These are phyloP conservation scores for Tolypocladium paradoxum DNA, from an alignment of 2,329 filamentous ascomycete species.

Conservation along the genomic window DNA sequence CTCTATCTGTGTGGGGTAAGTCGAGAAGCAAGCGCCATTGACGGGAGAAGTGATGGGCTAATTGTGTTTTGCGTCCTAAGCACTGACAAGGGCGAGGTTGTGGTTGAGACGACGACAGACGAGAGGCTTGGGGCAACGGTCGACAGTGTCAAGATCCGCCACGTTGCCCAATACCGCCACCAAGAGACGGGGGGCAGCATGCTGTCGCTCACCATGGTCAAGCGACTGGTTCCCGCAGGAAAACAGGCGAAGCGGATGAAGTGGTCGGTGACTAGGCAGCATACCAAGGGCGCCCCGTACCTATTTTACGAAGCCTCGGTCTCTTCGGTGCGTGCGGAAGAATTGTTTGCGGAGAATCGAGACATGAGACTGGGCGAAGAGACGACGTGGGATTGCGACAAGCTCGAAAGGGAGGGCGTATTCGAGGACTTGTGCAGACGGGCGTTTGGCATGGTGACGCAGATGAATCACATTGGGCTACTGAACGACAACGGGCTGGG, in stretches of 20 bases:
- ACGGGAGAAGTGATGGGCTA: background rate
- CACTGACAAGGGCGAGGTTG: conserved; percentile 6
- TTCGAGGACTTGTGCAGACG: conserved; percentile 16
- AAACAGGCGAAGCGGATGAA: background rate
- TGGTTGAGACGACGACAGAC: conserved; percentile 7
- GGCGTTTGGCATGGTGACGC: conserved; percentile 16
- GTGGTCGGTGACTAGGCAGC: conserved; percentile 1
- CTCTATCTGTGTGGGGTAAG: conserved; percentile 15
- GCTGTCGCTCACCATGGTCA: conserved; percentile 14
- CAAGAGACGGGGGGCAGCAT: conserved; percentile 4
- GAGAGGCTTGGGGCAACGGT: conserved; percentile 5
- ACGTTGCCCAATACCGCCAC: conserved; percentile 12
- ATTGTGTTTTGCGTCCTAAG: background rate
- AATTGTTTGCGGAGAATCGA: conserved; percentile 14
- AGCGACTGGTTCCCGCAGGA: conserved; percentile 5
- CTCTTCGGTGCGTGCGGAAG: conserved; percentile 10
- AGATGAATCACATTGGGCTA: conserved; percentile 20
- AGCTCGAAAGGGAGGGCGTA: conserved; percentile 10
- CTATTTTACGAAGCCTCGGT: conserved; percentile 19
- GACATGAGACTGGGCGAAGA: conserved; percentile 14
- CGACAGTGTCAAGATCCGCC: conserved; percentile 9
- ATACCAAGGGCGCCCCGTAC: background rate
- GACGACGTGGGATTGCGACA: conserved; percentile 12
- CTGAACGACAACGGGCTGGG: conserved; percentile 15
- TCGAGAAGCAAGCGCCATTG: background rate